Evolutionary conservation across 2,329 filamentous ascomycete species (phyloP), one percentile per base, ranked within the genome.

Genomic region (Arthroderma sp.): DNA sequence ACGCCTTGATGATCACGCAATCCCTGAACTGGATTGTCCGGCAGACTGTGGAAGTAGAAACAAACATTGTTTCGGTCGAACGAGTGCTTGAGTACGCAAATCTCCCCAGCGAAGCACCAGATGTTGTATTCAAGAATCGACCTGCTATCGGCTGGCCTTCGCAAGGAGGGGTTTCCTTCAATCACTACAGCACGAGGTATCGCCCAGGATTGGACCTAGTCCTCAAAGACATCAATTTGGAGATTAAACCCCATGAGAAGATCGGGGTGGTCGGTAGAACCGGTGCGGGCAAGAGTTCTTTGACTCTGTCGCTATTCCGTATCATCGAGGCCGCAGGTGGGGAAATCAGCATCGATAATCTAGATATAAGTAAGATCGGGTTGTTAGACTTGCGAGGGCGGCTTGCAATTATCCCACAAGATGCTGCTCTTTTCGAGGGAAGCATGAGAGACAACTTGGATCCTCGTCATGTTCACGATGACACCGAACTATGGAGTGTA

Each of bases 21-120:
- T 94, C 88, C 32, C 75, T 98, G 57, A 98, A 96, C 70, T 98
- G 91, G 91, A 95, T 98, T 58, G 91, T 98, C 42, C 80, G 93
- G 47, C 91, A 98, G 67, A 95, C 88, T 0, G 91, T 98, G 31
- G 93, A 98, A 65, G 91, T 98, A n/a, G 93, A 98, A 72, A 96
- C 89, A n/a, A 98, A 98, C 65, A 98, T 98, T 58, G 89, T 98
- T 38, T 94, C 89, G 6, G 91, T 98, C 33, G 91, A 98, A 73
- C 83, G 91, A 58, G 88, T 98, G 40, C 79, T 98, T 41, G 93
- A 98, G 65, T 98, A 98, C 66, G 85, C 89, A 47, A 75, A 77
- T 42, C 74, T 98, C 50, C 88, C 89, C 28, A 91, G 83, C 62
- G 91, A 98, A 68, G 89, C 91, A 42, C 86, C 88, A 5, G 91